Conservation (phyloP, 2,329 filamentous ascomycete genomes). For the Tympanopsis confertula region DNA sequence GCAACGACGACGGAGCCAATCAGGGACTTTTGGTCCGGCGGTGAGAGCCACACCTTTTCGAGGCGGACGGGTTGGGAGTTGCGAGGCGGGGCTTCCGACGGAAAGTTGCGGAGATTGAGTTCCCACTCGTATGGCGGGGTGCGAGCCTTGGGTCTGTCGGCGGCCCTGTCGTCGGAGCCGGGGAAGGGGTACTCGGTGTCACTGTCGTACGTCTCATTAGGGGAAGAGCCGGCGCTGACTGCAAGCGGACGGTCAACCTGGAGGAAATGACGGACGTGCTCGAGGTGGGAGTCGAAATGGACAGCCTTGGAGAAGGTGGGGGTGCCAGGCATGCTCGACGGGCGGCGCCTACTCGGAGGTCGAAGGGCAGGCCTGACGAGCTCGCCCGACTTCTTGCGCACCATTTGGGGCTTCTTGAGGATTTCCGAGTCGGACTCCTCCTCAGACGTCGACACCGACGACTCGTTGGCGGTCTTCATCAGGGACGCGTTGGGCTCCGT, state of each 20-base stretch:
- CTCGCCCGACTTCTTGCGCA: slow-evolving; percentile 96
- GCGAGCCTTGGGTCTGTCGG: slow-evolving; percentile 19
- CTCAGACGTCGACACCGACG: slow-evolving; percentile 36
- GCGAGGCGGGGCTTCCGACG: slow-evolving; percentile 50
- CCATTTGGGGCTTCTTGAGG: slow-evolving; percentile 70
- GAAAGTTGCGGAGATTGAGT: slow-evolving; percentile 75
- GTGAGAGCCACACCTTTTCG: slow-evolving; percentile 78
- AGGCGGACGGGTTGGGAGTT: slow-evolving; percentile 61
- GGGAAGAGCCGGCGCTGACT: slow-evolving; percentile 87
- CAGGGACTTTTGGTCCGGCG: slow-evolving; percentile 74
- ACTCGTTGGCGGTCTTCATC: slow-evolving; percentile 33
- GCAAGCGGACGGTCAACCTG: slow-evolving; percentile 91
- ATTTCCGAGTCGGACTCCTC: slow-evolving; percentile 52
- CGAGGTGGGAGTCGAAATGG: slow-evolving; percentile 94
- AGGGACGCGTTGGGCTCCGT: slow-evolving; percentile 29
- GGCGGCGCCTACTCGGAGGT: slow-evolving; percentile 65
- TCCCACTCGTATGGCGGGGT: slow-evolving; percentile 69
- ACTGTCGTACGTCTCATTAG: slow-evolving; percentile 75
- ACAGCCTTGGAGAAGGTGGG: slow-evolving; percentile 92
- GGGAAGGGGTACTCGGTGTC: slow-evolving; percentile 83
- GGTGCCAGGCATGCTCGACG: slow-evolving; percentile 94
- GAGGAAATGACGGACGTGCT: slow-evolving; percentile 90
- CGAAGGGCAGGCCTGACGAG: slow-evolving; percentile 85
- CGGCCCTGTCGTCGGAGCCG: slow-evolving; percentile 29
- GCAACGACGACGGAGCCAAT: slow-evolving; percentile 74